Base-by-base conservation (phyloP, 2,329 filamentous ascomycete genomes). In the Ophiostoma angusticollis region DNA sequence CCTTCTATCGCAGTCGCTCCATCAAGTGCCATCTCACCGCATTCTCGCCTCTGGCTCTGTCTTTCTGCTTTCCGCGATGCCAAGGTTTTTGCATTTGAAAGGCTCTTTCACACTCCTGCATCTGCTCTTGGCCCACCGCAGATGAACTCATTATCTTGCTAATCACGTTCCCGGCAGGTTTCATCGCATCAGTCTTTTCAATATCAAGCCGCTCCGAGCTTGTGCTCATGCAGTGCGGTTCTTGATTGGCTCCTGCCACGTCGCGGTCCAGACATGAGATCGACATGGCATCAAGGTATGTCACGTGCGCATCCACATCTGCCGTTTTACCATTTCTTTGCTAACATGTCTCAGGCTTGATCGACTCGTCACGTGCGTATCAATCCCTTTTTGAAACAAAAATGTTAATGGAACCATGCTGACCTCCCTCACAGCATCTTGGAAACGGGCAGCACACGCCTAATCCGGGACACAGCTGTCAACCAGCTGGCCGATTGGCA, bases 401-500 rank as follows among this genome's bases (percentile, higher is more conserved):
- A n/a, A n/a, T n/a, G n/a, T n/a, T n/a, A n/a, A n/a, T n/a, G n/a
- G n/a, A 30, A 17, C n/a, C 12, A 8, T 37, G 17, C 25, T 41
- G 22, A 37, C 17, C 6, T 9, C 17, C 8, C 11, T 11, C 14
- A 22, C 59, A 94, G 87, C 48, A 77, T 98, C 57, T 78, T 98
- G 52, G 91, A 98, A 70, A 96, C 91, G 42, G 91, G 91, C 52
- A 96, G 89, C 63, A 98, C 91, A 44, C 80, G 82, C 56, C 70
- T 98, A 49, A 96, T 98, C 56, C 80, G 93, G 50, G 93, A 95
- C 56, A 98, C 91, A 46, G 93, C 91, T 46, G 91, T 93, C 45
- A 86, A 93, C 55, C 91, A 98, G 63, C 72, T 98, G 47, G 91
- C 87, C 45, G 91, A 98, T 62, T 91, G 94, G 60, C 93, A 98